A percentile compares a stretch with the other conserved stretches of the same genome.
Conservation (phyloP, 1,284 basidiomycete genomes). For the Ceratobasidium sp. region DNA sequence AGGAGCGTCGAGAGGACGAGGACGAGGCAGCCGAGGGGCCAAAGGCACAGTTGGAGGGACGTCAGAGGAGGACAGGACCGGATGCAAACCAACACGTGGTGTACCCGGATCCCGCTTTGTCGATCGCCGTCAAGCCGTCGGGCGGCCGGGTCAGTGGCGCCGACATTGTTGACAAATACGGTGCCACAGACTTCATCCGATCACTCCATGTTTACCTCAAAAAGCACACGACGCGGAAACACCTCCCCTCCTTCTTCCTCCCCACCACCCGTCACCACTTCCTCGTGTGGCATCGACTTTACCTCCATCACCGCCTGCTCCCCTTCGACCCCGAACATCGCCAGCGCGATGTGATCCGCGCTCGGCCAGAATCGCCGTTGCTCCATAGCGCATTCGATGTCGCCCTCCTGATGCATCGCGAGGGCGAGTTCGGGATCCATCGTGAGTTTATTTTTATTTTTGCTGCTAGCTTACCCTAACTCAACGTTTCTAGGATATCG, state of each 20-base stretch:
- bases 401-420: neutral
- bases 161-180: neutral
- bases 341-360: slow-evolving; percentile 19
- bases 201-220: slow-evolving; percentile 5
- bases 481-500: slow-evolving; percentile 20
- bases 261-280: neutral
- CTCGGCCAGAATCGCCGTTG: neutral
- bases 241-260: neutral
- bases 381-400: slow-evolving; percentile 49
- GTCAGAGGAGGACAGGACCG: neutral
- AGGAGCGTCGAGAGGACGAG: neutral
- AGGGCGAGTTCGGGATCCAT: neutral
- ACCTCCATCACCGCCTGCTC: slow-evolving; percentile 16
- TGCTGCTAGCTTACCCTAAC: neutral
- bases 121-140: neutral
- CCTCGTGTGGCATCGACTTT: slow-evolving; percentile 36
- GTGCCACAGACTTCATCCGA: neutral
- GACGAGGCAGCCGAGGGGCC: neutral
- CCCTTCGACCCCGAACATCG: slow-evolving; percentile 14
- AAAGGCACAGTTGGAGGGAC: neutral
- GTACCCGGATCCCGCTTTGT: neutral
- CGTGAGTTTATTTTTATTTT: slow-evolving; percentile 47
- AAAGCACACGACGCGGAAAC: neutral
- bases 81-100: slow-evolving; percentile 11
- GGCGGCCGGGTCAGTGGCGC: neutral